phyloP scores from a whole-genome alignment of 306 rosid species.

The Lablab purpureus region DNA sequence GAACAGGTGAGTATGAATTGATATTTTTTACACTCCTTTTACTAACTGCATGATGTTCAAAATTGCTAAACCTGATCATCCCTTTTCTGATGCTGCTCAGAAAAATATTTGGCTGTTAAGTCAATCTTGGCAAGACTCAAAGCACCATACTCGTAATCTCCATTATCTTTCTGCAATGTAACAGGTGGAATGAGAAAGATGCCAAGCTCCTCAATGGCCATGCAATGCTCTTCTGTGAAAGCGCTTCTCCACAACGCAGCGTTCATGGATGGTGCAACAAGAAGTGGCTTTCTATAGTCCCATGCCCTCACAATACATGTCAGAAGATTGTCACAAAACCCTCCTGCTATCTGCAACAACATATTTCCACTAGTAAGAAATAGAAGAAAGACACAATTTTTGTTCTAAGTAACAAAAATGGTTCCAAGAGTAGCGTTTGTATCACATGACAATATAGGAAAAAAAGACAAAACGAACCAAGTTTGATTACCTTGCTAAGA shows the following conservation, averaged over 20 bases:
- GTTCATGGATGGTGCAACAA: conserved; percentile 91
- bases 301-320: conserved; percentile 83
- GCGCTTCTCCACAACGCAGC: conserved; percentile 74
- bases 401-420: too few relatives aligned
- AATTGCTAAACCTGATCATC: conserved; percentile 29
- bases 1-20: too few relatives aligned
- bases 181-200: conserved; percentile 72
- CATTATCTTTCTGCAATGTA: conserved; percentile 27
- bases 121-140: conserved; percentile 67
- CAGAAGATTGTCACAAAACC: conserved; percentile 80
- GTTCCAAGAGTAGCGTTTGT: not conserved
- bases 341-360: conserved; percentile 71
- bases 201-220: conserved; percentile 74
- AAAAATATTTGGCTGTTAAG: conserved; percentile 60
- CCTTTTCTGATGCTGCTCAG: conserved; percentile 42
- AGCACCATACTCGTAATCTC: conserved; percentile 46
- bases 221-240: conserved; percentile 69
- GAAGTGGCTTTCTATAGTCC: conserved; percentile 81
- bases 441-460: not conserved
- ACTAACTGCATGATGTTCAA: not conserved
- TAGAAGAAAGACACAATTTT: too few relatives aligned
- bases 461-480: not conserved
- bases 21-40: too few relatives aligned
- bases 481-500: conserved; percentile 76
- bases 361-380: not conserved